Evolutionary conservation across 139 green algal genomes (phyloP).

Genomic region (Trebouxia sp.): DNA sequence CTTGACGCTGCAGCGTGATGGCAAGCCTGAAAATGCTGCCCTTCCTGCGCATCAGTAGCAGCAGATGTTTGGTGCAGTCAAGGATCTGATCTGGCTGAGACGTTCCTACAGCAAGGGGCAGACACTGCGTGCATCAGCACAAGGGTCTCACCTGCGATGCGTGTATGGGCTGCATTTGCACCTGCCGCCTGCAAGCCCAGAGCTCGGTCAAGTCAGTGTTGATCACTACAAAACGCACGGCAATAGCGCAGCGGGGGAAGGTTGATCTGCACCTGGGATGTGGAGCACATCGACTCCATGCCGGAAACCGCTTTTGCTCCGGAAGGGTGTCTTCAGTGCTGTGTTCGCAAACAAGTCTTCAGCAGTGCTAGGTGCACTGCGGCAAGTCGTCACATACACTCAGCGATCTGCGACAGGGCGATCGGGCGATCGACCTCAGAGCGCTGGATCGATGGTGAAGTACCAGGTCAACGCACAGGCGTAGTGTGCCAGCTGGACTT

Average conservation of each 20-base stretch:
- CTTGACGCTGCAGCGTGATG: not conserved
- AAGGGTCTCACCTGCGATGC: not conserved
- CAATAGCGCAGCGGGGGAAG: too few relatives aligned
- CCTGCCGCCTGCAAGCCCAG: not conserved
- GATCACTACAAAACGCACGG: too few relatives aligned
- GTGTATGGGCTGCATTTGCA: not conserved
- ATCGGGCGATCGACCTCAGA: not conserved
- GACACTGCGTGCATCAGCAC: not conserved
- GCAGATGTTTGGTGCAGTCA: too few relatives aligned
- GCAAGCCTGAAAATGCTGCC: too few relatives aligned
- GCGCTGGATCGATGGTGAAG: not conserved
- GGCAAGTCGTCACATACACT: not conserved
- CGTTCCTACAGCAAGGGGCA: too few relatives aligned
- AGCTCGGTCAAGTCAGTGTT: too few relatives aligned
- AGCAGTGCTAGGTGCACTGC: slow-evolving; percentile 16
- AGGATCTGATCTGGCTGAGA: too few relatives aligned
- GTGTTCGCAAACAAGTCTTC: too few relatives aligned
- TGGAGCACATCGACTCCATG: not conserved
- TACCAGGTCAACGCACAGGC: too few relatives aligned
- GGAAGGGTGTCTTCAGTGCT: too few relatives aligned
- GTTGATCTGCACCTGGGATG: not conserved
- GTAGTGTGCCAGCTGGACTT: not conserved
- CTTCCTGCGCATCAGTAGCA: too few relatives aligned
- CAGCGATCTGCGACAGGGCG: not conserved
- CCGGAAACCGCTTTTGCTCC: too few relatives aligned